A percentile compares a stretch with the other conserved stretches of the same genome.
These are phyloP conservation scores for Fusarium austroafricanum DNA, from an alignment of 2,329 filamentous ascomycete species.

Conservation along the genomic window DNA sequence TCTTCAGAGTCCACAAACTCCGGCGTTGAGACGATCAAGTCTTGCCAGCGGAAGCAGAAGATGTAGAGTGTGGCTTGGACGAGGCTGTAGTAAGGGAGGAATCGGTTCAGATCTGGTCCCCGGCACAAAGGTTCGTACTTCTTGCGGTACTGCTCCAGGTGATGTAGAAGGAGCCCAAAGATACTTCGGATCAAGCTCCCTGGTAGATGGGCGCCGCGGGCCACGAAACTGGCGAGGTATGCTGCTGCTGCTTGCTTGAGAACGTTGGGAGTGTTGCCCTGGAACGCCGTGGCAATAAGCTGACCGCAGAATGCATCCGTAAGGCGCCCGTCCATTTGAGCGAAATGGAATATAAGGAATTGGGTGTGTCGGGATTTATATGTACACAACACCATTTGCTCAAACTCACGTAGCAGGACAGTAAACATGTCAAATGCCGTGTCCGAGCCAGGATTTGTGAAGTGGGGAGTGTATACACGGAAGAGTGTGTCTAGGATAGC, in stretches of 20 bases:
- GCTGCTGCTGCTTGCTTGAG: slow-evolving; percentile 87
- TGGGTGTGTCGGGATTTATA: slow-evolving; percentile 94
- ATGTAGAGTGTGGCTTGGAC: slow-evolving; percentile 94
- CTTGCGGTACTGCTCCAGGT: slow-evolving; percentile 80
- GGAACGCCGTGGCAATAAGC: slow-evolving; percentile 63
- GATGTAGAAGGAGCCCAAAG: slow-evolving; percentile 80
- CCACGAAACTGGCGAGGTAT: slow-evolving; percentile 94
- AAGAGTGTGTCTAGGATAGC: slow-evolving; percentile 90
- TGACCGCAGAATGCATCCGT: slow-evolving; percentile 86
- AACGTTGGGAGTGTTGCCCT: slow-evolving; percentile 76
- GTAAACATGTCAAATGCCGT: slow-evolving; percentile 79
- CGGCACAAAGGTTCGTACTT: slow-evolving; percentile 79
- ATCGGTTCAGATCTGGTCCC: slow-evolving; percentile 86
- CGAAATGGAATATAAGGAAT: slow-evolving; percentile 96
- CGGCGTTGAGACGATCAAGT: slow-evolving; percentile 75
- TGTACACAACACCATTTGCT: slow-evolving; percentile 87
- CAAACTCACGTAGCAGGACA: slow-evolving; percentile 85
- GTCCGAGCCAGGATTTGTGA: slow-evolving; percentile 74
- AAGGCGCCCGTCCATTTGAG: slow-evolving; percentile 81
- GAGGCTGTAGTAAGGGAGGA: slow-evolving; percentile 86
- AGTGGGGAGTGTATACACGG: slow-evolving; percentile 79
- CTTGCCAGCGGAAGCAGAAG: slow-evolving; percentile 97
- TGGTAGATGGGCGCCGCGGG: slow-evolving; percentile 85
- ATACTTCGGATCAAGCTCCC: slow-evolving; percentile 82
- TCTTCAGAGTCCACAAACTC: slow-evolving; percentile 73